Evolutionary conservation across 352 stramenopile genomes (phyloP).

Genomic region (Hyphochytrium catenoides): DNA sequence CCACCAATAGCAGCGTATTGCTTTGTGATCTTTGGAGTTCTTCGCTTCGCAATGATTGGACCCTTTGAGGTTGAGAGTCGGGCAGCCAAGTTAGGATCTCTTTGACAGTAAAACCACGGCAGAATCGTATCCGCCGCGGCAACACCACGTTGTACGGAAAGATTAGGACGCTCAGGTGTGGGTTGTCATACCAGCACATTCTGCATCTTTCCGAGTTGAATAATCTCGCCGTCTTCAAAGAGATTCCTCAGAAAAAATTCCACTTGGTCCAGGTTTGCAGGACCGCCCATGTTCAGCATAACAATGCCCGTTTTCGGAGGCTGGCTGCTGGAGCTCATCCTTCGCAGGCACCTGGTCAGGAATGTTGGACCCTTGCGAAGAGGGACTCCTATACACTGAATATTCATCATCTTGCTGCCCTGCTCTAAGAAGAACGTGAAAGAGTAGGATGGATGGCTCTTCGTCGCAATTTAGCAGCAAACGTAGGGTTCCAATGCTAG

Average conservation of each 20-base stretch:
- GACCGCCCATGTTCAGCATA: conserved; percentile 94
- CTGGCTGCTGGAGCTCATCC: conserved; percentile 18
- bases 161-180: conserved; percentile 15
- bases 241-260: conserved; percentile 95
- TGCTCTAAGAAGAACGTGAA: no score
- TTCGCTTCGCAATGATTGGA: conserved; percentile 36
- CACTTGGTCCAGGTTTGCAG: conserved; percentile 76
- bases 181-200: conserved; percentile 26
- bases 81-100: neutral
- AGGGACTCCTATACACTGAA: no score
- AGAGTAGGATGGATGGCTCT: no score
- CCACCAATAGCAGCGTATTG: conserved; percentile 92
- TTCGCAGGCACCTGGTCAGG: no score
- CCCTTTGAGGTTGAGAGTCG: neutral
- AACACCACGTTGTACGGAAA: conserved; percentile 2
- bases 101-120: neutral
- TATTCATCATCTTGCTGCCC: no score
- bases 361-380: no score
- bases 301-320: conserved; percentile 27
- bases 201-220: conserved; percentile 77
- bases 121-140: conserved; percentile 17
- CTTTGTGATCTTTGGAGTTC: conserved; percentile 78
- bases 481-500: no score
- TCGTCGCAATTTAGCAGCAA: no score
- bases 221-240: conserved; percentile 96